Percentiles rank a stretch among this genome's conserved stretches.
These are phyloP conservation scores for Metschnikowia peoriensis DNA, from an alignment of 805 yeast genomes.

Conservation along the genomic window DNA sequence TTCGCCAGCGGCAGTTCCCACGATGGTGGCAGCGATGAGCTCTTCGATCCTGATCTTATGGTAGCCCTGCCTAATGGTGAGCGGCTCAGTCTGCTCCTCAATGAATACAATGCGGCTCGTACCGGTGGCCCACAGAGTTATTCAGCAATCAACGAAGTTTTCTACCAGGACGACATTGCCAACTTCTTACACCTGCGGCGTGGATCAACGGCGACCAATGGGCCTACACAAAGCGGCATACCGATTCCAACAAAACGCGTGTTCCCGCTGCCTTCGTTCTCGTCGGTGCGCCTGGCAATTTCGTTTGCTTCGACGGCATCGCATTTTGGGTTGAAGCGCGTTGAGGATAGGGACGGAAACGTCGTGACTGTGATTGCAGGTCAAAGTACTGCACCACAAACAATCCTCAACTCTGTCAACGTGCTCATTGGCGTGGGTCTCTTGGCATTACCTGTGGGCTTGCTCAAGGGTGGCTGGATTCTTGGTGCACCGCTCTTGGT, in stretches of 20 bases:
- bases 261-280: constrained; percentile 42
- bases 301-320: constrained; percentile 42
- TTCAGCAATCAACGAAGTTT: constrained; percentile 32
- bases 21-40: constrained; percentile 48
- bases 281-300: constrained; percentile 40
- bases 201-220: constrained; percentile 20
- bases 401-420: constrained; percentile 64
- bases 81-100: constrained; percentile 56
- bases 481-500: constrained; percentile 60
- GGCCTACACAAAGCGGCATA: background rate
- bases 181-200: constrained; percentile 26
- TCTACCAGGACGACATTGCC: constrained; percentile 38
- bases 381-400: constrained; percentile 74
- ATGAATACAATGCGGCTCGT: constrained; percentile 14
- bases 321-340: constrained; percentile 54
- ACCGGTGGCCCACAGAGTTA: constrained; percentile 7
- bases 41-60: constrained; percentile 65
- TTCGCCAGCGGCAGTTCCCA: constrained; percentile 34
- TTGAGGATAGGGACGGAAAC: constrained; percentile 71
- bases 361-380: constrained; percentile 73
- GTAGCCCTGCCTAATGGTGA: constrained; percentile 66
- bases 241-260: constrained; percentile 30
- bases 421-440: constrained; percentile 68
- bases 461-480: constrained; percentile 63
- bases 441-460: constrained; percentile 63